Base-by-base conservation (phyloP, 73 alveolate species). In the Paraurostyla sp. region DNA sequence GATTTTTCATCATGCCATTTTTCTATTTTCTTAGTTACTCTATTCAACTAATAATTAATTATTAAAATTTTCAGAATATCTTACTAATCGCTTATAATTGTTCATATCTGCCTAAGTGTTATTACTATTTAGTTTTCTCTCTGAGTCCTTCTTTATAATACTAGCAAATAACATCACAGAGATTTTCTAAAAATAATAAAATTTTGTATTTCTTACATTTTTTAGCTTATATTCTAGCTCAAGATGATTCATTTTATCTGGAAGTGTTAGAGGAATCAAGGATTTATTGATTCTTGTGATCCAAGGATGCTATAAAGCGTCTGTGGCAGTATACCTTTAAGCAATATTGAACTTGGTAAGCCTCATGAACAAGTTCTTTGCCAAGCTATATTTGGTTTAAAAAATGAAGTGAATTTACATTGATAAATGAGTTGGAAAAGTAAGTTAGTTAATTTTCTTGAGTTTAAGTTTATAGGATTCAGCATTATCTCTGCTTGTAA, bases 291-390 rank as follows among this genome's bases (percentile, higher is more conserved):
- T 86, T 80, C 98, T 60, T 18, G 95, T 84, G 29, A 95, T 91
- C 98, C 98, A 95, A 33, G 98, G 98, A 76, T 95, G 98, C 65
- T 91, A 80, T 50, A 95, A 75, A 11, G 96, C 96, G 36, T 93
- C 93, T 65, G 69, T 65, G 30, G 95, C 93, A 51, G 91, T 69
- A 85, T 95, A 95, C 80, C 98, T 52, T 58, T 93, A 80, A 58
- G 88, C 86, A 22, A 96, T 90, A 59, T 90, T 92, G 80, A 87
- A 86, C 60, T 91, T 93, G 32, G 92, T 75, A 52, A 95, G 48
- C 82, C 93, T 91, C 43, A 86, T 56, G 73, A 93, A 91, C 38
- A 95, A 91, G 71, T 93, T 92, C 32, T 87, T 85, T 0, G 98
- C 97, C 41, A 95, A 27, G 63, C 80, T 43, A 93, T 13, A 68